Conservation (phyloP, 768 basidiomycete species). For the Solioccasus polychromus region DNA sequence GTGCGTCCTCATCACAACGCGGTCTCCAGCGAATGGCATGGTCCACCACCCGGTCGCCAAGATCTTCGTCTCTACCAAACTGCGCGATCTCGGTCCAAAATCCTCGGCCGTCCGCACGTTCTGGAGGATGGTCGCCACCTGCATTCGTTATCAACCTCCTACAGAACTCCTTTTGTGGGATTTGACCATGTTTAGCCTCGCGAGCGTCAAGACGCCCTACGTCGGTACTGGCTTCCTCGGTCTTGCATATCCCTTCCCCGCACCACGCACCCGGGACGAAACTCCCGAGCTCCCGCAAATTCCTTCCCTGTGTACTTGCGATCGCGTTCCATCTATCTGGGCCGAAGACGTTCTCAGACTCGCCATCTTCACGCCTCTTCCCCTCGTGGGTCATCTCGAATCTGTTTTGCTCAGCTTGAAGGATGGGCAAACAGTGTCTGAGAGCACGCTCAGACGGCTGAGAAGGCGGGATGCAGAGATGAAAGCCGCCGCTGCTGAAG, state of each 20-base stretch:
- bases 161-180: conserved; percentile 18
- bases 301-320: conserved; percentile 16
- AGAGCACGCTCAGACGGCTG: conserved; percentile 24
- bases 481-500: conserved; percentile 19
- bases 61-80: conserved; percentile 24
- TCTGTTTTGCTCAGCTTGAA: conserved; percentile 19
- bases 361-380: conserved; percentile 22
- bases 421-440: conserved; percentile 22
- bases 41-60: conserved; percentile 25
- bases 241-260: conserved; percentile 7
- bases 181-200: conserved; percentile 24
- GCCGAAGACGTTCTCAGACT: conserved; percentile 9
- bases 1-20: conserved; percentile 21
- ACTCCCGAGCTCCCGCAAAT: conserved; percentile 16
- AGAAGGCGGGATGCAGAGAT: conserved; percentile 23
- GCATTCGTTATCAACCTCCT: conserved; percentile 24
- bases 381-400: conserved; percentile 19
- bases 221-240: conserved; percentile 25
- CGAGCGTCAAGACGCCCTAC: conserved; percentile 18
- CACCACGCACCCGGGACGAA: conserved; percentile 11
- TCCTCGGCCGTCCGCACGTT: conserved; percentile 20
- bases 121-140: conserved; percentile 25
- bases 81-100: conserved; percentile 26
- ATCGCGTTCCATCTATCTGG: neutral
- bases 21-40: conserved; percentile 29